Conservation (phyloP, 73 alveolate genomes). For the Paramecium biaurelia region DNA sequence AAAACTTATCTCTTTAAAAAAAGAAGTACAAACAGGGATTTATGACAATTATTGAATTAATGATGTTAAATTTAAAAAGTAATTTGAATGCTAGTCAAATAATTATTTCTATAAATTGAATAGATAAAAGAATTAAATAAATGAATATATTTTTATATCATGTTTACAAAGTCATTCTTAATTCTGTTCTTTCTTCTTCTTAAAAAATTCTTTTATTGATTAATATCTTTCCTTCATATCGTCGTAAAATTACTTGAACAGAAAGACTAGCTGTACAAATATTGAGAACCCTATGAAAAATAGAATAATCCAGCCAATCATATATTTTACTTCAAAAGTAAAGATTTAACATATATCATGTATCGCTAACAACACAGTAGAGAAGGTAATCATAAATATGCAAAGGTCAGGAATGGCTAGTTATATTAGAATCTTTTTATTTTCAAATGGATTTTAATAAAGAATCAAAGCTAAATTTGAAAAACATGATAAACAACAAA, state of each 20-base stretch:
- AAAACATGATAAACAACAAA: background rate
- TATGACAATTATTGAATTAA: too few species aligned
- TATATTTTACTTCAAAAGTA: background rate
- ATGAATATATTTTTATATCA: too few species aligned
- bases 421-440: background rate
- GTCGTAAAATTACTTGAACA: background rate
- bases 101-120: too few species aligned
- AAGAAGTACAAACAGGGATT: too few species aligned
- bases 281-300: background rate
- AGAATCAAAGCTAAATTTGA: background rate
- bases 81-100: too few species aligned
- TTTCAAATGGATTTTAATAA: background rate
- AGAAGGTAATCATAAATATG: background rate
- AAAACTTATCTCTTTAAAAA: too few species aligned
- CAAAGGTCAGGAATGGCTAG: background rate
- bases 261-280: background rate
- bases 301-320: background rate
- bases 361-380: background rate
- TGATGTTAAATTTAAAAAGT: too few species aligned
- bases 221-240: background rate
- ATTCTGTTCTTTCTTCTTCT: background rate
- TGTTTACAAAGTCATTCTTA: background rate
- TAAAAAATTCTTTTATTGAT: background rate
- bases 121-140: too few species aligned
- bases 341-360: background rate